Conservation (phyloP, 73 alveolate species). For the Effrenium voratum region DNA sequence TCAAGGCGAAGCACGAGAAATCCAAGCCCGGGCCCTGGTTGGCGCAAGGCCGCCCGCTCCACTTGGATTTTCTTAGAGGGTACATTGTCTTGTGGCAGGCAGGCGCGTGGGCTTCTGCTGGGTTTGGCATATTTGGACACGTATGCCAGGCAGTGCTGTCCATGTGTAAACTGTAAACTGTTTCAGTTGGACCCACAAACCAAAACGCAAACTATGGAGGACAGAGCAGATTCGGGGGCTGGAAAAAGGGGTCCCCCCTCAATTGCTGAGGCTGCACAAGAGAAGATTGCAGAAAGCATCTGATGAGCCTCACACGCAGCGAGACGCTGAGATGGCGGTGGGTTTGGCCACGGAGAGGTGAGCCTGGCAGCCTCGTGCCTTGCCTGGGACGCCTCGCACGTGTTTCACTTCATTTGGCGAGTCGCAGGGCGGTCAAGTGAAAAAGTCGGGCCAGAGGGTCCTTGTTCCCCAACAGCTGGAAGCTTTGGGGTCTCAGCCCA, state of each 20-base stretch:
- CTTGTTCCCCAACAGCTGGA: no score
- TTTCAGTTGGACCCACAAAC: no score
- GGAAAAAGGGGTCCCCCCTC: no score
- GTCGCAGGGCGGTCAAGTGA: no score
- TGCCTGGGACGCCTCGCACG: no score
- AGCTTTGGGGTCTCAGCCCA: no score
- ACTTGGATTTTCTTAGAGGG: not conserved
- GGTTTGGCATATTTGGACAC: no score
- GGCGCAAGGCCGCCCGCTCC: not conserved
- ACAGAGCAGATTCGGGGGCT: no score
- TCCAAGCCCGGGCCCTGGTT: slow-evolving; percentile 6
- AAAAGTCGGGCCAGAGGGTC: no score
- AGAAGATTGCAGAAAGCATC: slow-evolving; percentile 76
- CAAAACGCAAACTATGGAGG: no score
- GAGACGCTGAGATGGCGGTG: slow-evolving; percentile 85
- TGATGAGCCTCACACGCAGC: slow-evolving; percentile 84
- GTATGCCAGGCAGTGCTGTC: no score
- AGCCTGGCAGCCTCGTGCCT: not conserved
- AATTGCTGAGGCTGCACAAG: slow-evolving; percentile 84
- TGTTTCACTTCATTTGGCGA: not conserved
- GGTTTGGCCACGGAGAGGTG: slow-evolving; percentile 65
- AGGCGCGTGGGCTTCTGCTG: not conserved
- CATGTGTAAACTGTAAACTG: no score
- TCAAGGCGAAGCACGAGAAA: slow-evolving; percentile 60
- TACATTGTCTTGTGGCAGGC: not conserved